Evolutionary conservation across 129 eudicot species (phyloP), one percentile per base, ranked within the genome.

Genomic region (Chrysanthemum lavandulifolium): DNA sequence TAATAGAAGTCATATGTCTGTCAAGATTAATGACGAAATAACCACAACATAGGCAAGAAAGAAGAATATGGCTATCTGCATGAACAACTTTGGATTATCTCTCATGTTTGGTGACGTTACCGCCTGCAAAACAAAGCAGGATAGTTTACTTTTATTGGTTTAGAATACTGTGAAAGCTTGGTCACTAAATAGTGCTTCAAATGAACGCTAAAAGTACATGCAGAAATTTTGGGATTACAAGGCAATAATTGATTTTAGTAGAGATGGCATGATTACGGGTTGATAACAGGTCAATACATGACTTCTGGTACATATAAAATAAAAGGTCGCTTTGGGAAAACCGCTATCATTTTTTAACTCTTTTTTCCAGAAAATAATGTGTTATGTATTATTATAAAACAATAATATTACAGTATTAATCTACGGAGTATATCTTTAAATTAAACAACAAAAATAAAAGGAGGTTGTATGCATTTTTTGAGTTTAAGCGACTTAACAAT

Each of bases 81-180:
- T 64, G 79, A 90, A 86, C 89, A 94, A 78, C 89, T 84, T 90
- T 12, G 97, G 99, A 69, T 94, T 94, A 77, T 94, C 99, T 79
- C 99, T 83, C 97, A 94, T 83, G 85, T 94, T 94, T 79, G 99
- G 96, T 50, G 99, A 88, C 62, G 99, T 88, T 36, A 94, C 97
- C 47, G 97, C 91, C 99, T 94, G 93, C 77, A 68, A 81, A 73
- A 65, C 53, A 67, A 48, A 72, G 14, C 2, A 52, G 2, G 23
- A 31, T 53, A 43, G 13, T 27, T 71, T 13, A 47, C 56, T 76
- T 9, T 14, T 1, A 50, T 16, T 60, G n/a, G 18, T 73, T 13
- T 23, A 29, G 48, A 16, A 62, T 10, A 31, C 47, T 27, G 21
- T 10, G 13, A 9, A 19, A 71, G 3, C 43, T 56, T 14, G 29